Percentiles rank a stretch among this genome's conserved stretches.
phyloP scores from a whole-genome alignment of 1,284 basidiomycete species.

The Ceratobasidium sp. region DNA sequence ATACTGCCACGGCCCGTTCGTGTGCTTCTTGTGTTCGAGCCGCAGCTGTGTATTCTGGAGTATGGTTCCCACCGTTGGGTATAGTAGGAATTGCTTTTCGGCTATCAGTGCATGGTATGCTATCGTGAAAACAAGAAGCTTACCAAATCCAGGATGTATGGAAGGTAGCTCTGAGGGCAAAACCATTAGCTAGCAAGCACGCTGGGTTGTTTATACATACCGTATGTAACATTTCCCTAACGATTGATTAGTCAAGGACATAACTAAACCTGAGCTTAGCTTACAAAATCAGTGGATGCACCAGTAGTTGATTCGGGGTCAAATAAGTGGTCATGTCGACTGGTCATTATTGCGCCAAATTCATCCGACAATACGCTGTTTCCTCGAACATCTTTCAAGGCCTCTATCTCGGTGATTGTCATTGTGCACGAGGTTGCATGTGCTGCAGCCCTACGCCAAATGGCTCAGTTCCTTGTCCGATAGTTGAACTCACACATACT shows the following conservation, averaged over 20 bases:
- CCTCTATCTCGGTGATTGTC: conserved; percentile 53
- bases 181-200: too few species aligned
- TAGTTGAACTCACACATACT: conserved; percentile 54
- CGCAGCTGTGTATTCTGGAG: conserved; percentile 64
- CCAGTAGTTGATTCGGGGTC: conserved; percentile 57
- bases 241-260: conserved; percentile 24
- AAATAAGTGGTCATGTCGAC: conserved; percentile 59
- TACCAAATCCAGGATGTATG: conserved; percentile 68
- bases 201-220: conserved; percentile 50
- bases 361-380: conserved; percentile 57
- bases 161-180: conserved; percentile 60
- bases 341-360: conserved; percentile 52
- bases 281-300: conserved; percentile 74
- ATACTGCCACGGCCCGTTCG: conserved; percentile 60
- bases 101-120: not conserved
- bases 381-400: conserved; percentile 66
- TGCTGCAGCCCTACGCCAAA: conserved; percentile 63
- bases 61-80: conserved; percentile 69
- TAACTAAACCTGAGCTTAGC: conserved; percentile 46
- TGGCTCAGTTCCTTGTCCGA: not conserved
- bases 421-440: conserved; percentile 71
- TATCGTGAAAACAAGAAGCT: conserved; percentile 36
- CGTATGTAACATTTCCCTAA: conserved; percentile 71
- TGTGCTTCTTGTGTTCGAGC: conserved; percentile 68
- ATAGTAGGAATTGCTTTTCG: conserved; percentile 67